A percentile compares a stretch with the other conserved stretches of the same genome.
These are phyloP conservation scores for Saprolegnia diclina DNA, from an alignment of 352 stramenopile species.

Conservation along the genomic window DNA sequence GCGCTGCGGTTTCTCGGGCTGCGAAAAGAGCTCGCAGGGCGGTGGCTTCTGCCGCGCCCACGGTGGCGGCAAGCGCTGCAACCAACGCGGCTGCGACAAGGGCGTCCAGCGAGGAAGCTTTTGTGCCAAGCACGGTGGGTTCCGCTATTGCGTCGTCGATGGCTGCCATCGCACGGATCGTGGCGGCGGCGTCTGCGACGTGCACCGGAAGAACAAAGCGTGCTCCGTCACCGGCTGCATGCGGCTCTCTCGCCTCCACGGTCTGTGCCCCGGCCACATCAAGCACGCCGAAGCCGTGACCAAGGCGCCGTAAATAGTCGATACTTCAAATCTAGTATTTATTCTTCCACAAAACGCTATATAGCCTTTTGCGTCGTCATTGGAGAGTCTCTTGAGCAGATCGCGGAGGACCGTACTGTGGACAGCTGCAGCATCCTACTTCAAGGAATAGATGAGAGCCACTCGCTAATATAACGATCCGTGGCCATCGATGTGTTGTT, in stretches of 20 bases:
- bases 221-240: background rate
- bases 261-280: slow-evolving; percentile 3
- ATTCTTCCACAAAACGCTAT: no score
- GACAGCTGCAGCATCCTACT: no score
- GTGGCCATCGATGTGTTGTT: no score
- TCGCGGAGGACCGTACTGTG: no score
- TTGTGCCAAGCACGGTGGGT: slow-evolving; percentile 9
- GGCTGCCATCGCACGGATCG: slow-evolving; percentile 71
- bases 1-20: slow-evolving; percentile 73
- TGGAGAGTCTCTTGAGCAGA: no score
- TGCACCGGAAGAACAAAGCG: slow-evolving; percentile 20
- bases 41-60: slow-evolving; percentile 82
- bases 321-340: no score
- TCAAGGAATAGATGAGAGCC: no score
- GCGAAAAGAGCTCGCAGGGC: slow-evolving; percentile 80
- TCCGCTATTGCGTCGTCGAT: background rate
- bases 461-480: no score
- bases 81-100: slow-evolving; percentile 54
- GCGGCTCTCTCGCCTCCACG: background rate
- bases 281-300: background rate
- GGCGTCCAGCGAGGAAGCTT: slow-evolving; percentile 71
- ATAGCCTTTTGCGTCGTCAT: no score
- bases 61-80: slow-evolving; percentile 76
- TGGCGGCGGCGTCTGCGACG: slow-evolving; percentile 54
- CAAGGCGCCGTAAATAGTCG: background rate